A percentile compares a stretch with the other conserved stretches of the same genome.
phyloP scores from a whole-genome alignment of 805 yeast species.

The Kregervanrija fluxuum region DNA sequence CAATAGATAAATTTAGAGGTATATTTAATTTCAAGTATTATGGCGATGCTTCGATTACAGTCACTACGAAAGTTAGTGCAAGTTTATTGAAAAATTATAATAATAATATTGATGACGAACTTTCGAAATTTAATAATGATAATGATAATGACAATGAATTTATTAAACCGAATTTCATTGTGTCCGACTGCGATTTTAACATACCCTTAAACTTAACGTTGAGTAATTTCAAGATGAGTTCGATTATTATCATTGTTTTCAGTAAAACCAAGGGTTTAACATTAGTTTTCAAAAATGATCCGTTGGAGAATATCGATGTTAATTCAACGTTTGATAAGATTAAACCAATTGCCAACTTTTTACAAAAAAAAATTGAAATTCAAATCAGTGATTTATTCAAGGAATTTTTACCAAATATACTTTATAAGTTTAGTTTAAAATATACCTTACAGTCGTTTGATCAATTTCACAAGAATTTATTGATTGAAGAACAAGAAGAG shows the following conservation, averaged over 20 bases:
- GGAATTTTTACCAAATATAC: slow-evolving; percentile 74
- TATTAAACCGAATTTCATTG: slow-evolving; percentile 58
- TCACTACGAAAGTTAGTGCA: slow-evolving; percentile 77
- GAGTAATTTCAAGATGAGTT: slow-evolving; percentile 63
- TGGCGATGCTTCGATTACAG: slow-evolving; percentile 70
- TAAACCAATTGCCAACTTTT: slow-evolving; percentile 72
- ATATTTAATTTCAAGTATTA: slow-evolving; percentile 69
- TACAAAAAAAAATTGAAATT: slow-evolving; percentile 75
- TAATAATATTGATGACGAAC: slow-evolving; percentile 22
- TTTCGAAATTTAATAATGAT: slow-evolving; percentile 17
- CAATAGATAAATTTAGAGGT: slow-evolving; percentile 68
- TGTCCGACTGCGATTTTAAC: slow-evolving; percentile 61
- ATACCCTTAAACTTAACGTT: slow-evolving; percentile 73
- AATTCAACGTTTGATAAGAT: slow-evolving; percentile 83
- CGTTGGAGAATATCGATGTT: slow-evolving; percentile 74
- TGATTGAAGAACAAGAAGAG: slow-evolving; percentile 25
- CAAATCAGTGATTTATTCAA: slow-evolving; percentile 76
- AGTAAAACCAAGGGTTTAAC: slow-evolving; percentile 78
- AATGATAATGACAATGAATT: slow-evolving; percentile 30
- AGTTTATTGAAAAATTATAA: slow-evolving; percentile 68
- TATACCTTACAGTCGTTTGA: slow-evolving; percentile 40
- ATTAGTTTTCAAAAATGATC: slow-evolving; percentile 82
- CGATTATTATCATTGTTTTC: slow-evolving; percentile 80
- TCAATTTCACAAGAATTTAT: slow-evolving; percentile 30
- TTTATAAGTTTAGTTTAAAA: slow-evolving; percentile 67